phyloP scores from a whole-genome alignment of 2,329 filamentous ascomycete genomes.

The Aphanoascus verrucosus region DNA sequence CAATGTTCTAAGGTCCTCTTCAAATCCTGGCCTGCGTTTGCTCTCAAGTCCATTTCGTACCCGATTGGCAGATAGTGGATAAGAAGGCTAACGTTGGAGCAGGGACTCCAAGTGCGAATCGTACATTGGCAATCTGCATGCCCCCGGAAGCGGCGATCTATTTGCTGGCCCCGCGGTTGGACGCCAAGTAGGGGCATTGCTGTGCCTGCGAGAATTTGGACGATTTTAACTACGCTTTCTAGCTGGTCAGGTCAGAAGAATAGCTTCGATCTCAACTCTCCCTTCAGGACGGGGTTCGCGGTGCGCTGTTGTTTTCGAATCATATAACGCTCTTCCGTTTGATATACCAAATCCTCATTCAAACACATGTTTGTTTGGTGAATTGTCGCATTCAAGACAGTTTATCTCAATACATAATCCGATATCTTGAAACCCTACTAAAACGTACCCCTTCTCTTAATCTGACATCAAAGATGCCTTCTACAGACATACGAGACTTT shows the following conservation, averaged over 20 bases:
- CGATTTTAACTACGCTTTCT: neutral
- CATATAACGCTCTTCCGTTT: no score
- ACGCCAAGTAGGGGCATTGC: neutral
- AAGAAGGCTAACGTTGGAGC: neutral
- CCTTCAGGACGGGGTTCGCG: no score
- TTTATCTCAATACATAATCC: no score
- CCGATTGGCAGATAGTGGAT: neutral
- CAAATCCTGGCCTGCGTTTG: neutral
- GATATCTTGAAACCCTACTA: no score
- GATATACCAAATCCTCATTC: no score
- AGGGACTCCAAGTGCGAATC: constrained; percentile 1
- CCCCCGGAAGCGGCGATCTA: constrained; percentile 4
- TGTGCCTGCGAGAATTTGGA: constrained; percentile 1
- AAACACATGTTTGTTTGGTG: no score
- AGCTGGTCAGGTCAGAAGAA: neutral
- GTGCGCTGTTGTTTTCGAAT: no score
- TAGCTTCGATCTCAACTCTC: neutral
- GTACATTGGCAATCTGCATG: constrained; percentile 3
- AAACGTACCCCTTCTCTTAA: no score
- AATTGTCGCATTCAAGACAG: no score
- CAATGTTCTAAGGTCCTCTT: constrained; percentile 2
- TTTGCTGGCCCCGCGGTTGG: constrained; percentile 3
- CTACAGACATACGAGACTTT: no score
- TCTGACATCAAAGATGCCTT: no score
- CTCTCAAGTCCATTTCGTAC: neutral